Conservation (phyloP, 2,329 filamentous ascomycete genomes). For the Fusarium udum region DNA sequence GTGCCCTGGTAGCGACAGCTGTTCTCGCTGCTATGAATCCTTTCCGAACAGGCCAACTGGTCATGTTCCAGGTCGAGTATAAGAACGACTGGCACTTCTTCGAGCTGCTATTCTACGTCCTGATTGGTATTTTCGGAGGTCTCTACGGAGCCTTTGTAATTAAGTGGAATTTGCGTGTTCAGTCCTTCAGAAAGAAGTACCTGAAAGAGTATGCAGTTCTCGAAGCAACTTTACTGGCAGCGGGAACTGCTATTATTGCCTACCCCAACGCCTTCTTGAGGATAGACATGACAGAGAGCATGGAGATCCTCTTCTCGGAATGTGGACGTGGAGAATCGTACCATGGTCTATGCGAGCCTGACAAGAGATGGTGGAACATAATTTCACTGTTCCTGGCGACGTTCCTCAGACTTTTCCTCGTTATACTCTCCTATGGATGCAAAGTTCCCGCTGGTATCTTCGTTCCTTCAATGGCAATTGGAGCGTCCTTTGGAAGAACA, state of each 20-base stretch:
- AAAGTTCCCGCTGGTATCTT: slow-evolving; percentile 99
- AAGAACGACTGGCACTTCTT: slow-evolving; percentile 99
- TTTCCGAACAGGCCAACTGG: slow-evolving; percentile 93
- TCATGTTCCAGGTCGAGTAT: slow-evolving; percentile 99
- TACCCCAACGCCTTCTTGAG: slow-evolving; percentile 95
- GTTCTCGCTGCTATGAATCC: slow-evolving; percentile 96
- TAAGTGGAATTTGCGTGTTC: slow-evolving; percentile 92
- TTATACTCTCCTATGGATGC: slow-evolving; percentile 96
- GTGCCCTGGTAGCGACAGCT: slow-evolving; percentile 91
- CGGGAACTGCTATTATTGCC: slow-evolving; percentile 88
- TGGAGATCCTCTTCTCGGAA: slow-evolving; percentile 96
- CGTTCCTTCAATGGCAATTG: slow-evolving; percentile 97
- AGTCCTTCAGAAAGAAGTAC: slow-evolving; percentile 94
- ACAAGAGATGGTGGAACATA: slow-evolving; percentile 81
- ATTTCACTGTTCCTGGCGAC: slow-evolving; percentile 82
- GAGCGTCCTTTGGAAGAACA: slow-evolving; percentile 90
- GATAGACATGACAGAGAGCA: slow-evolving; percentile 99
- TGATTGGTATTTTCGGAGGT: slow-evolving; percentile 92
- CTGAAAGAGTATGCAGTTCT: slow-evolving; percentile 83
- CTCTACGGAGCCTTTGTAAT: slow-evolving; percentile 97
- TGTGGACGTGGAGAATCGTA: slow-evolving; percentile 92
- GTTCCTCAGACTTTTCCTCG: slow-evolving; percentile 80
- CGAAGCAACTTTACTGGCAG: slow-evolving; percentile 85
- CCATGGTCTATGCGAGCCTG: slow-evolving; percentile 83
- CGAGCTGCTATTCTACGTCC: slow-evolving; percentile 89